Base-by-base conservation (phyloP, 2,329 filamentous ascomycete species). In the Byssothecium circinans region DNA sequence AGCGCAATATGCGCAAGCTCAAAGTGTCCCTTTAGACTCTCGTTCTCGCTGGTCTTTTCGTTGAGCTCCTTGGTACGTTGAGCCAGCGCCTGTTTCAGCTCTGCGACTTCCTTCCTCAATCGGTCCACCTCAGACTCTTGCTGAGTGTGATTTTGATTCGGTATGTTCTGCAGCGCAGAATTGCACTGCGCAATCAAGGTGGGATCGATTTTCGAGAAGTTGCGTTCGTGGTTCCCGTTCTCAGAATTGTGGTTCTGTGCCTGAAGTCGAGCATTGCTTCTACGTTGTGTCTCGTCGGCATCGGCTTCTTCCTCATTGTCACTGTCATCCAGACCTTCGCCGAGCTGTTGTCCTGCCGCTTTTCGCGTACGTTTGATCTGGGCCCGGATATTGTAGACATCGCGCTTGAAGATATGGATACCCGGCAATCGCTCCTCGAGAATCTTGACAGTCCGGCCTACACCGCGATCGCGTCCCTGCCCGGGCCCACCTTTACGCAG, bases 321-420 rank as follows among this genome's bases (percentile, higher is more conserved):
- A 36, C 52, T 58, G 14, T 57, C 45, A 19, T 54, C 36, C 17
- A 61, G 40, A 4, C 58, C 58, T 19, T 63, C 58, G 27, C 60
- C 63, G 2, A 64, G 23, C 27, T 61, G 49, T 37, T 65, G 61
- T 3, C 53, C 64, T 2, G 64, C 62, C 11, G 62, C 60, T 43
- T 67, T 68, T 2, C 63, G 45, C 1, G 61, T 57, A 4, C 62
- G 50, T 47, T 65, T 68, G 46, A 69, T 68, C 41, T 68, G 61
- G 7, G 67, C 64, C 2, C 65, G 60, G 23, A 68, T 67, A 25
- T 69, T 69, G 46, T 69, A 69, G 7, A 69, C 59, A 42, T 69
- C 67, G 36, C 67, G 62, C 50, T 69, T 68, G 50, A 66, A 67
- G 32, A 69, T 69, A 40, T 61, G 60, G 27, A 69, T 68, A 1